Evolutionary conservation across 1,284 basidiomycete species (phyloP), one percentile per base, ranked within the genome.

Genomic region (Ganoderma sinense): DNA sequence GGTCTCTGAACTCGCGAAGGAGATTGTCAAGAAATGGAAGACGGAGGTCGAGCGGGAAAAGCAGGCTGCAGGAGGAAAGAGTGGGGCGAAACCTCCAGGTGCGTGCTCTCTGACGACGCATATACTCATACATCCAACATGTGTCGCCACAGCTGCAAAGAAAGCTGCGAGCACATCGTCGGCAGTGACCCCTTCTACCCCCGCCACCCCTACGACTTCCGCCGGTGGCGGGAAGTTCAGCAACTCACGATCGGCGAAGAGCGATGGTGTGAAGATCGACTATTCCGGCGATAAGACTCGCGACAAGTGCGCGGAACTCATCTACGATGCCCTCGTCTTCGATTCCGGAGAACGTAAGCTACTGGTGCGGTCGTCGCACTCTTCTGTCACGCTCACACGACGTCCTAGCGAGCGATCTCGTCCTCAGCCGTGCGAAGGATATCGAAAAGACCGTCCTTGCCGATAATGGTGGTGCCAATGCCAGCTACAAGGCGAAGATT

Each of bases 11-110:
- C 84, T 96, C 4, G 95, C 97, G 16, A 98, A 98, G 80, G 96
- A 97, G 75, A 87, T 99, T 43, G 97, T 99, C 60, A 95, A 92
- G 82, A 92, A 93, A 79, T 97, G 96, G 96, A 96, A 97, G 82
- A 88, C 85, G 59, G 91, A 90, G 67, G 95, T 97, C 39, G 94
- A 96, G 75, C 89, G 89, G 76, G 92, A 94, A 67, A 95, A 95
- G 79, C 80, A 82, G 58, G 77, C 75, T 40, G 77, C 71, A 77
- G 80, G 78, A 59, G 77, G 79, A 70, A 72, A 83, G 66, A 82
- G 64, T 26, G 66, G 70, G 43, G 65, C 74, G 18, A 71, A 82
- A 72, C 75, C 75, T 18, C 73, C 80, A 75, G 81, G 85, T 87
- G 73, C 69, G 80, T 40, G 14, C 26, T 36, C 75, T 75, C 29